Evolutionary conservation across 768 basidiomycete species (phyloP), one percentile per base, ranked within the genome.

Genomic region (Leccinum arenicola): DNA sequence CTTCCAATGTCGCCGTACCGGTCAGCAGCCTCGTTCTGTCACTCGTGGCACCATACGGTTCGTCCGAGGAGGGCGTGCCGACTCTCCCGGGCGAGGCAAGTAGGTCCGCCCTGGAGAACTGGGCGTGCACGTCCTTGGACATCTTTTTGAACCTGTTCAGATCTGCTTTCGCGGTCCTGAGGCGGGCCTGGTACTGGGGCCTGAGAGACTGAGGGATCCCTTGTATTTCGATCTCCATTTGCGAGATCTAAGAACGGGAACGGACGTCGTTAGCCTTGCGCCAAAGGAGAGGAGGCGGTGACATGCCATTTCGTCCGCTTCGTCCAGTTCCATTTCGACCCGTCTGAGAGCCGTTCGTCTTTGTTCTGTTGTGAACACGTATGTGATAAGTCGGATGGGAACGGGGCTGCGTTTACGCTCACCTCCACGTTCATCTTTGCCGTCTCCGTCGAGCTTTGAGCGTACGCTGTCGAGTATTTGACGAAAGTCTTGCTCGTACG

Each of bases 151-250:
- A 87, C 61, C 82, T 83, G 40, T 84, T 76, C 17, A 98, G 80
- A 52, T 88, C 87, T 3, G 83, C 75, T 70, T 95, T 95, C 60
- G 91, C 85, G 10, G 83, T 76, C 61, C 84, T 82, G 54, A 97
- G 83, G 60, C 93, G 86, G 19, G 81, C 73, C 61, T 89, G 87
- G 70, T 95, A 95, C 25, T 25, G 25, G 25, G 25, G 25, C 25
- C 25, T 25, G 66, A 95, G 80, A 21, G 90, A 89, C 68, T 91
- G 87, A 1, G 95, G 94, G 70, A 98, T 94, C 11, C 93, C 91
- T 67, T 95, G 94, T 7, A 96, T 88, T 77, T 99, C 97, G 58
- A 99, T 89, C 77, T 98, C 96, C 96, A 99, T 97, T 83, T 99
- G 97, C 50, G 94, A 94, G 64, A 98, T 84, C 96, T 98, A 64